These are phyloP conservation scores for Podaxis sp. DNA, from an alignment of 768 basidiomycete genomes.

Conservation along the genomic window DNA sequence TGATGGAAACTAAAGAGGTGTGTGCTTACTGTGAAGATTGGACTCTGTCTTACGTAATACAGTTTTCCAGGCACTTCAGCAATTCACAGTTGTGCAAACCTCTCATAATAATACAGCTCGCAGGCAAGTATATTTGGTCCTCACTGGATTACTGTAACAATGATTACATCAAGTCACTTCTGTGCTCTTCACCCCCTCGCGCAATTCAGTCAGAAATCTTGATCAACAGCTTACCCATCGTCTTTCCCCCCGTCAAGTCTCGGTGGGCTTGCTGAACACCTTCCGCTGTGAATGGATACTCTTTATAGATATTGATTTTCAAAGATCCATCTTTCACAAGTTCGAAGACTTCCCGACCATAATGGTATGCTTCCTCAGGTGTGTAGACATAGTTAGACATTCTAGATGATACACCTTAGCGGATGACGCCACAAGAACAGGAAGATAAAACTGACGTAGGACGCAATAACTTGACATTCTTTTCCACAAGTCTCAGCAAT, in stretches of 20 bases:
- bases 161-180: not conserved
- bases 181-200: not conserved
- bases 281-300: slow-evolving; percentile 82
- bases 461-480: slow-evolving; percentile 75
- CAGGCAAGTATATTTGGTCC: not conserved
- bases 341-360: slow-evolving; percentile 60
- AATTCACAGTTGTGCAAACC: not conserved
- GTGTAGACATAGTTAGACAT: slow-evolving; percentile 71
- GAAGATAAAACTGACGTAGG: slow-evolving; percentile 52
- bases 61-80: not conserved
- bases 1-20: not conserved
- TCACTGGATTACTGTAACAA: not conserved
- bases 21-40: not conserved
- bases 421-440: not conserved
- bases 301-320: slow-evolving; percentile 65
- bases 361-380: slow-evolving; percentile 64
- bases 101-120: not conserved
- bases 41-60: slow-evolving; percentile 1
- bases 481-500: slow-evolving; percentile 67
- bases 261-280: slow-evolving; percentile 72
- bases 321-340: slow-evolving; percentile 55
- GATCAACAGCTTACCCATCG: slow-evolving; percentile 82
- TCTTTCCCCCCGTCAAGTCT: slow-evolving; percentile 74
- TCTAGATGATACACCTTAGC: slow-evolving; percentile 30
- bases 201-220: slow-evolving; percentile 41